Evolutionary conservation across 2,329 filamentous ascomycete species (phyloP).

Genomic region (Penicillium sp.): DNA sequence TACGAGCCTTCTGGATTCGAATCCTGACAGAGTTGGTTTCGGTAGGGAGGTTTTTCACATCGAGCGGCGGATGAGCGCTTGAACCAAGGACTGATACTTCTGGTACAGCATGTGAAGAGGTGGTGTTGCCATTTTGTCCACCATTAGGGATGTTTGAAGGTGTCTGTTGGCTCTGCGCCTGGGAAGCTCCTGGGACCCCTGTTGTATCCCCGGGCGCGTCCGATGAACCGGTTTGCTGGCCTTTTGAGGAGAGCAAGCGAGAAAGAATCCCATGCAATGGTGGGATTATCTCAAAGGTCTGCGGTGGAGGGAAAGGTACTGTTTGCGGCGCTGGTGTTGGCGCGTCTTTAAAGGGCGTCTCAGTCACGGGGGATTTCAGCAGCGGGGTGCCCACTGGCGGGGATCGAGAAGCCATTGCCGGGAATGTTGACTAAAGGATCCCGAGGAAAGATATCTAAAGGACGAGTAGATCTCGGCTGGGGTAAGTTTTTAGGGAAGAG

Average conservation of each 20-base stretch:
- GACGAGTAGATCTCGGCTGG: constrained; percentile 19
- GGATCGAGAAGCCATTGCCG: constrained; percentile 37
- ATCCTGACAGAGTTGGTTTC: constrained; percentile 78
- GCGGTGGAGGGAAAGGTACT: constrained; percentile 66
- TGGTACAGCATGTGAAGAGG: constrained; percentile 26
- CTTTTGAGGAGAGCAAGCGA: constrained; percentile 60
- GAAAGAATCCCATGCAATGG: constrained; percentile 75
- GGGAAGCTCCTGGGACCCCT: constrained; percentile 27
- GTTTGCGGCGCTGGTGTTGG: constrained; percentile 46
- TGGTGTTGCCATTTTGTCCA: constrained; percentile 25
- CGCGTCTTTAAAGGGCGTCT: constrained; percentile 34
- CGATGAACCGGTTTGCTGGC: constrained; percentile 37
- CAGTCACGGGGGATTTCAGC: constrained; percentile 39
- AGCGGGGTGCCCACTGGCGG: constrained; percentile 42
- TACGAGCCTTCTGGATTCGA: constrained; percentile 75
- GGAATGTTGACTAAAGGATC: constrained; percentile 8
- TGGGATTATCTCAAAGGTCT: constrained; percentile 81
- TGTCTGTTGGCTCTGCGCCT: constrained; percentile 27
- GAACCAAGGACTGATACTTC: constrained; percentile 27
- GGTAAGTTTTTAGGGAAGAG: constrained; percentile 37
- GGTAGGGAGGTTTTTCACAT: constrained; percentile 73
- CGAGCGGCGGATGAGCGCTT: constrained; percentile 47
- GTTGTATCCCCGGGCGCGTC: constrained; percentile 21
- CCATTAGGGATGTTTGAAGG: constrained; percentile 23
- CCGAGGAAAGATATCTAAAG: constrained; percentile 20